Conservation (phyloP, 73 alveolate genomes). For the Tetrahymena elliotti region DNA sequence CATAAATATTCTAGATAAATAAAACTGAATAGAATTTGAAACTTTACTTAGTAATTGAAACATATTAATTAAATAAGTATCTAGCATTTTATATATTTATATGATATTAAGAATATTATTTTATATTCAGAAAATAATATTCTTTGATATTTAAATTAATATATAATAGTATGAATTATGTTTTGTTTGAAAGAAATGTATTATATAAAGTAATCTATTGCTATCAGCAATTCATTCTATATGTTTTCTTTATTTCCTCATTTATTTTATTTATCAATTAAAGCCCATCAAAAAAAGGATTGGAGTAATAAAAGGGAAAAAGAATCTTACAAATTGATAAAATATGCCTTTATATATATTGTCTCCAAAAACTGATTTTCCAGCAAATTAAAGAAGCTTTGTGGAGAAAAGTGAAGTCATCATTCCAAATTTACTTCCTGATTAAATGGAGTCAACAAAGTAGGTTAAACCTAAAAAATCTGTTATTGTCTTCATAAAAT, state of each 20-base stretch:
- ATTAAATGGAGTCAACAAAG: not conserved
- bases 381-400: not conserved
- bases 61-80: no score
- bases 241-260: not conserved
- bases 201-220: not conserved
- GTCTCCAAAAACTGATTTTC: not conserved
- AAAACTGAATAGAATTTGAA: no score
- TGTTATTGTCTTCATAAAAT: not conserved
- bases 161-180: no score
- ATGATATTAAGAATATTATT: no score
- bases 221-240: not conserved
- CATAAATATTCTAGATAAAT: no score
- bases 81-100: no score
- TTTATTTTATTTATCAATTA: not conserved
- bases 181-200: no score
- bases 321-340: not conserved
- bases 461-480: not conserved
- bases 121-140: no score
- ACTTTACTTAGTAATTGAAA: no score
- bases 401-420: not conserved
- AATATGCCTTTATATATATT: not conserved
- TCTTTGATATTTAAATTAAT: no score
- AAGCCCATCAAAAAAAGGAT: not conserved
- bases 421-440: not conserved
- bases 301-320: not conserved